A percentile compares a stretch with the other conserved stretches of the same genome.
phyloP scores from a whole-genome alignment of 164 flowering plant genomes.

The Berberis vulgaris region DNA sequence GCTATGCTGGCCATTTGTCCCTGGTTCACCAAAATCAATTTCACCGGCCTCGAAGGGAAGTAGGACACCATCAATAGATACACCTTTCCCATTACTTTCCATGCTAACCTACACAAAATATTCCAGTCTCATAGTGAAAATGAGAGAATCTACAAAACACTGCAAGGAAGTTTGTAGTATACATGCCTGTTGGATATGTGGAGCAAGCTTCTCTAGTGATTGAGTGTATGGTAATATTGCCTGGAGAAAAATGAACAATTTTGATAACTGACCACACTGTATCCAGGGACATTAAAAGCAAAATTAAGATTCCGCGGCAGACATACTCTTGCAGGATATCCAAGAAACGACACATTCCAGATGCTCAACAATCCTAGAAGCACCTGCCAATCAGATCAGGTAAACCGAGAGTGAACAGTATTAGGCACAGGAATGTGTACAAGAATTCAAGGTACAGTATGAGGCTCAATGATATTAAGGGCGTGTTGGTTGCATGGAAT shows the following conservation, averaged over 20 bases:
- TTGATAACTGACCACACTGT: too few relatives aligned
- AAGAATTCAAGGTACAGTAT: too few relatives aligned
- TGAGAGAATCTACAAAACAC: not conserved
- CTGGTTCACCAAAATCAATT: conserved; percentile 99
- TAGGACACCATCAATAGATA: conserved; percentile 85
- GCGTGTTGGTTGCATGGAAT: too few relatives aligned
- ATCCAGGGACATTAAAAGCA: not conserved
- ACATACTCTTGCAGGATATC: conserved; percentile 93
- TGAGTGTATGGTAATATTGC: conserved; percentile 94
- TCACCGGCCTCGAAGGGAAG: conserved; percentile 95
- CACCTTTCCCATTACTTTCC: conserved; percentile 99
- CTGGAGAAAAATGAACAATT: conserved; percentile 24
- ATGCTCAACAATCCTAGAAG: conserved; percentile 84
- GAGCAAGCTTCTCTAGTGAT: conserved; percentile 92
- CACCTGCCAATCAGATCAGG: conserved; percentile 38
- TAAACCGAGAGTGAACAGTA: too few relatives aligned
- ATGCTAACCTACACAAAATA: conserved; percentile 69
- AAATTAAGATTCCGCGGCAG: not conserved
- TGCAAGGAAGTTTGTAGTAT: not conserved
- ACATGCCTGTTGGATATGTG: conserved; percentile 91
- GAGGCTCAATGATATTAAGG: too few relatives aligned
- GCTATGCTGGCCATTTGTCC: conserved; percentile 99
- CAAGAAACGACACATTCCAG: conserved; percentile 97
- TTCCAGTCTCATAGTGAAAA: conserved; percentile 1
- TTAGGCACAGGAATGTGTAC: too few relatives aligned